Evolutionary conservation across 352 stramenopile species (phyloP), one percentile per base, ranked within the genome.

Genomic region (Globisporangium abappressorium): DNA sequence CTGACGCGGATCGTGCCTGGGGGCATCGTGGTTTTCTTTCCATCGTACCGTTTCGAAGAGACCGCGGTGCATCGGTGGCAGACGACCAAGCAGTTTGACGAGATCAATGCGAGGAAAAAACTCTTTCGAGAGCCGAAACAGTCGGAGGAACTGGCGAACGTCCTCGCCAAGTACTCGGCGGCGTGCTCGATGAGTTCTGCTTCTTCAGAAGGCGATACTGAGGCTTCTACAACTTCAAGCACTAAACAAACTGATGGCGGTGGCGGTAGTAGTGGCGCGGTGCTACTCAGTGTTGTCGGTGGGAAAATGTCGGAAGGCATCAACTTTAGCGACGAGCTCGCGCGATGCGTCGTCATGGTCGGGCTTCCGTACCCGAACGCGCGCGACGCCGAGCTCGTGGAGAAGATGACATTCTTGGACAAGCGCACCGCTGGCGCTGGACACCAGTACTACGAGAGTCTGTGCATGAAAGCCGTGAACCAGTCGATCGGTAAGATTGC

Each of bases 281-380:
- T 98, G 53, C 73, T 99, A 2, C 86, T 99, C 20, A 99, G 93
- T 67, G 97, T 99, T 0, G 96, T 99, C 30, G 97, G 97, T 14
- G 98, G 97, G 0, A 99, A 99, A 80, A 98, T 99, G 85, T 99
- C 93, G 3, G 98, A 99, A 87, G 98, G 98, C 30, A 99, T 99
- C 79, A 99, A 99, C 72, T 99, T 99, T 76, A 98, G 88, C 66
- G 94, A 99, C 72, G 97, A 99, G 8, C 87, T 99, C 63, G 98
- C 97, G 28, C 79, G 91, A 8, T 97, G 95, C 70, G 95, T 99
- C 30, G 87, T 99, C 15, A 98, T 99, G 79, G 97, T 99, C 33
- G 98, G 98, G 0, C 82, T 99, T 47, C 98, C 98, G 6, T 99
- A 99, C 79, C 93, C 98, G 53, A 98, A 99, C 72, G 91, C 96